phyloP scores from a whole-genome alignment of 2,329 filamentous ascomycete genomes.

The Pseudodiploospora longispora region DNA sequence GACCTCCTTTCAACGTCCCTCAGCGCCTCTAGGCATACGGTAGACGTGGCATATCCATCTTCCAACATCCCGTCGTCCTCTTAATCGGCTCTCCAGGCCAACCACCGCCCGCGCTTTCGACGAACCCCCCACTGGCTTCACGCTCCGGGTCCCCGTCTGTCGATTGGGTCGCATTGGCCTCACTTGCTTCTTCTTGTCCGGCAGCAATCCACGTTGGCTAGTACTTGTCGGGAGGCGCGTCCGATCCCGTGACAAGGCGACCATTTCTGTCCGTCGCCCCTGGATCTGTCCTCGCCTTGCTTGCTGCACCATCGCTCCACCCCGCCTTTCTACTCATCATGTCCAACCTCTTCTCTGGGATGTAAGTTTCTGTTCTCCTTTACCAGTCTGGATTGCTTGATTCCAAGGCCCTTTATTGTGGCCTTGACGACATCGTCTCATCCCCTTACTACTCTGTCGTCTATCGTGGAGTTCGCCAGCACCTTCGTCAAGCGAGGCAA shows the following conservation, averaged over 20 bases:
- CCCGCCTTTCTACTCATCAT: constrained; percentile 27
- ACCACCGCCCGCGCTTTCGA: no score
- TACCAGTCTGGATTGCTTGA: background rate
- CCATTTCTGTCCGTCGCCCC: background rate
- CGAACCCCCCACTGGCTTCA: no score
- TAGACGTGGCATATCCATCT: no score
- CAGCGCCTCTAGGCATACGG: no score
- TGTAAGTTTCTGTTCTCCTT: constrained; percentile 37
- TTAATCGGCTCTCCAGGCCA: background rate
- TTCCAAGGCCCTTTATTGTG: background rate
- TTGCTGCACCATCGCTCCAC: constrained; percentile 5
- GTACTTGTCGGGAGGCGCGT: background rate
- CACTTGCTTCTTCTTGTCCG: no score
- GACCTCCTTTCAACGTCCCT: no score
- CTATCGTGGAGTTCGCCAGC: background rate
- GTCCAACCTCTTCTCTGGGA: constrained; percentile 55
- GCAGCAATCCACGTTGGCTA: no score
- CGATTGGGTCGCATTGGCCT: no score
- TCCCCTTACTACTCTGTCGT: background rate
- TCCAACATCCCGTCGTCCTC: no score
- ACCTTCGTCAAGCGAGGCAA: background rate
- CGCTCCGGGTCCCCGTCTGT: no score
- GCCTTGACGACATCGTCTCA: constrained; percentile 2
- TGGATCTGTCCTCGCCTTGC: background rate
- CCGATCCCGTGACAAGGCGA: constrained; percentile 10